phyloP scores from a whole-genome alignment of 2,329 filamentous ascomycete genomes.

The Claviceps paspali region DNA sequence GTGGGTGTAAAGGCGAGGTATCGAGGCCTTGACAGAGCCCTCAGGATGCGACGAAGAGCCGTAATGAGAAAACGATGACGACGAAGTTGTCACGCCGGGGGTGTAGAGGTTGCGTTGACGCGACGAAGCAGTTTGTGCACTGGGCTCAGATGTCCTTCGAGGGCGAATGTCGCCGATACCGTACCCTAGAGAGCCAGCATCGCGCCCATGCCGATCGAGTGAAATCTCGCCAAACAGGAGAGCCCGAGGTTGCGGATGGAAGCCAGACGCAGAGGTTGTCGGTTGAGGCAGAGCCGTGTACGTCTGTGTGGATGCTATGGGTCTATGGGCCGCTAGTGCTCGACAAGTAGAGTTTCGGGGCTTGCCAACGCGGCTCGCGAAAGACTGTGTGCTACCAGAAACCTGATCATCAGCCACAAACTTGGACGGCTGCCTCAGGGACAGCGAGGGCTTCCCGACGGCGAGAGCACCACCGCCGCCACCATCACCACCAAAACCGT shows the following conservation, averaged over 20 bases:
- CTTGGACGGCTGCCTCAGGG: slow-evolving; percentile 30
- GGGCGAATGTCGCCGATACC: slow-evolving; percentile 40
- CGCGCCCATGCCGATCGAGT: slow-evolving; percentile 40
- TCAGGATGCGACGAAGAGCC: slow-evolving; percentile 10
- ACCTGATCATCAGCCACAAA: slow-evolving; percentile 34
- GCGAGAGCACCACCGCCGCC: neutral
- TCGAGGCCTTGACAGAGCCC: neutral
- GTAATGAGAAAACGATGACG: slow-evolving; percentile 53
- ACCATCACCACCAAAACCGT: neutral
- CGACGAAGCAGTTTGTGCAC: slow-evolving; percentile 35
- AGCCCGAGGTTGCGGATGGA: slow-evolving; percentile 26
- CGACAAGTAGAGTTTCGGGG: slow-evolving; percentile 23
- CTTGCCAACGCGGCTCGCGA: slow-evolving; percentile 43
- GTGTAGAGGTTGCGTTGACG: slow-evolving; percentile 42
- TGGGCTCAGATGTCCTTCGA: slow-evolving; percentile 59
- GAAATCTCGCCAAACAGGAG: slow-evolving; percentile 65
- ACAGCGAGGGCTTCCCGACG: slow-evolving; percentile 12
- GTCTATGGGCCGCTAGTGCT: slow-evolving; percentile 20
- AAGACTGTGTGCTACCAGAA: slow-evolving; percentile 40
- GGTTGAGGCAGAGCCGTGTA: slow-evolving; percentile 20
- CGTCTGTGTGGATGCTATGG: slow-evolving; percentile 19
- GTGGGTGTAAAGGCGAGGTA: slow-evolving; percentile 18
- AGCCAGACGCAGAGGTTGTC: slow-evolving; percentile 18
- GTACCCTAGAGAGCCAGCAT: slow-evolving; percentile 38
- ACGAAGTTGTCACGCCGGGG: slow-evolving; percentile 41